These are phyloP conservation scores for Daldinia decipiens DNA, from an alignment of 495 filamentous ascomycete species.

Conservation along the genomic window DNA sequence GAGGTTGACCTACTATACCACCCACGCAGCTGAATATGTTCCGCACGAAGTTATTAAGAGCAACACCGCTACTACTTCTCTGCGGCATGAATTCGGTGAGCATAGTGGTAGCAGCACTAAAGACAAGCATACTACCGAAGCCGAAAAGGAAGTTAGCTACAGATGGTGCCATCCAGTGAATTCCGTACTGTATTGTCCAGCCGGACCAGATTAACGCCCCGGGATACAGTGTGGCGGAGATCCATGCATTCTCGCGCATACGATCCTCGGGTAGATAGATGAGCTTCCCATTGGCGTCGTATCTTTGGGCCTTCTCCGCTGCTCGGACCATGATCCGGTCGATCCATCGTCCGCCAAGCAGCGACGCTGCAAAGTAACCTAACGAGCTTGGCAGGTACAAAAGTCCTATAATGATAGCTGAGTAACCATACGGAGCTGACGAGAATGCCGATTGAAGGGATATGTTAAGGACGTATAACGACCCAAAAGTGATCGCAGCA, in stretches of 20 bases:
- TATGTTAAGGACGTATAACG: slow-evolving; percentile 89
- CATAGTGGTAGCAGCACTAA: slow-evolving; percentile 81
- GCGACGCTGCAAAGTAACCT: slow-evolving; percentile 78
- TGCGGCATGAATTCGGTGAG: slow-evolving; percentile 91
- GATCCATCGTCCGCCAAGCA: slow-evolving; percentile 86
- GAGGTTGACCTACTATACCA: slow-evolving; percentile 74
- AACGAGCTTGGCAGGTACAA: slow-evolving; percentile 84
- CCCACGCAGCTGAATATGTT: slow-evolving; percentile 89
- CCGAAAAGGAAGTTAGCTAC: slow-evolving; percentile 92
- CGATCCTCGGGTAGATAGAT: slow-evolving; percentile 86
- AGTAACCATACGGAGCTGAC: slow-evolving; percentile 76
- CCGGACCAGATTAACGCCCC: slow-evolving; percentile 72
- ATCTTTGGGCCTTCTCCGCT: slow-evolving; percentile 74
- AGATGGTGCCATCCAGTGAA: slow-evolving; percentile 60
- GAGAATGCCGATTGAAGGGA: slow-evolving; percentile 82
- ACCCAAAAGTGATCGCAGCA: slow-evolving; percentile 81
- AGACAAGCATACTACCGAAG: slow-evolving; percentile 88
- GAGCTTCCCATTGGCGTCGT: slow-evolving; percentile 74
- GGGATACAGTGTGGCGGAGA: slow-evolving; percentile 81
- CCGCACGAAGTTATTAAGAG: slow-evolving; percentile 85
- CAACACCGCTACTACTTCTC: slow-evolving; percentile 75
- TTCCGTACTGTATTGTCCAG: slow-evolving; percentile 55
- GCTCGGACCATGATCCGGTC: slow-evolving; percentile 90
- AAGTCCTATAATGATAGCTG: slow-evolving; percentile 77
- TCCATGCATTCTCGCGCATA: slow-evolving; percentile 88